These are phyloP conservation scores for Cyclotella sp. DNA, from an alignment of 108 stramenopile species.

Conservation along the genomic window DNA sequence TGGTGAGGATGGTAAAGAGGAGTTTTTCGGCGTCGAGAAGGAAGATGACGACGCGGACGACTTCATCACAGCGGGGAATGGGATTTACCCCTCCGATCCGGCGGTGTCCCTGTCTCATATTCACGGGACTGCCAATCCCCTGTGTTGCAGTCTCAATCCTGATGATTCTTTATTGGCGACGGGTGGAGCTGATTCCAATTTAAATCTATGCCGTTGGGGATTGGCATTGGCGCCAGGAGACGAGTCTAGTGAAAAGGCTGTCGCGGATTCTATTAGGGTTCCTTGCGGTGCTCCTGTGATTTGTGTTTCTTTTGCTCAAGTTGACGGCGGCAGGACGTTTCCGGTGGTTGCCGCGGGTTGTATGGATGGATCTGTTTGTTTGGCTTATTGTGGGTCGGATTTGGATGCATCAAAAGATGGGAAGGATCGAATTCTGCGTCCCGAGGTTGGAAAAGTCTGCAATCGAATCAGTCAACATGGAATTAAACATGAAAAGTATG, in stretches of 20 bases:
- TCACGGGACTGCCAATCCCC: slow-evolving; percentile 65
- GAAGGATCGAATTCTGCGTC: slow-evolving; percentile 27
- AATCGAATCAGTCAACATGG: slow-evolving; percentile 28
- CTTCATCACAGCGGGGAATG: slow-evolving; percentile 79
- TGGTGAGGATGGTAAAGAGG: slow-evolving; percentile 29
- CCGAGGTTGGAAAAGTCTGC: background rate
- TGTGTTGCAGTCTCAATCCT: slow-evolving; percentile 69
- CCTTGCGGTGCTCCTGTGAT: slow-evolving; percentile 79
- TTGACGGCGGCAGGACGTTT: slow-evolving; percentile 19
- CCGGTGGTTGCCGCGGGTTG: slow-evolving; percentile 75
- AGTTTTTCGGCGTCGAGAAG: slow-evolving; percentile 8
- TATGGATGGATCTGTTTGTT: slow-evolving; percentile 77
- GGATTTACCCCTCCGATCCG: slow-evolving; percentile 53
- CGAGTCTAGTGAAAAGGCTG: slow-evolving; percentile 44
- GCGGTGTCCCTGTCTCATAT: slow-evolving; percentile 61
- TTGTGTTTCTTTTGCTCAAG: slow-evolving; percentile 66
- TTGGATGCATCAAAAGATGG: background rate
- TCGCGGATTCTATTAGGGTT: slow-evolving; percentile 50
- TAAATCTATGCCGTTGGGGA: slow-evolving; percentile 70
- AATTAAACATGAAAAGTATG: slow-evolving; percentile 75
- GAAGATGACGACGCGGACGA: slow-evolving; percentile 51
- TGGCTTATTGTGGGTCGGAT: slow-evolving; percentile 54
- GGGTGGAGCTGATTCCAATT: slow-evolving; percentile 75
- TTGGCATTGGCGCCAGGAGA: slow-evolving; percentile 55
- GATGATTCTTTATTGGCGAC: slow-evolving; percentile 78